Evolutionary conservation across 2,329 filamentous ascomycete genomes (phyloP).

Genomic region (Trichoderma sp.): DNA sequence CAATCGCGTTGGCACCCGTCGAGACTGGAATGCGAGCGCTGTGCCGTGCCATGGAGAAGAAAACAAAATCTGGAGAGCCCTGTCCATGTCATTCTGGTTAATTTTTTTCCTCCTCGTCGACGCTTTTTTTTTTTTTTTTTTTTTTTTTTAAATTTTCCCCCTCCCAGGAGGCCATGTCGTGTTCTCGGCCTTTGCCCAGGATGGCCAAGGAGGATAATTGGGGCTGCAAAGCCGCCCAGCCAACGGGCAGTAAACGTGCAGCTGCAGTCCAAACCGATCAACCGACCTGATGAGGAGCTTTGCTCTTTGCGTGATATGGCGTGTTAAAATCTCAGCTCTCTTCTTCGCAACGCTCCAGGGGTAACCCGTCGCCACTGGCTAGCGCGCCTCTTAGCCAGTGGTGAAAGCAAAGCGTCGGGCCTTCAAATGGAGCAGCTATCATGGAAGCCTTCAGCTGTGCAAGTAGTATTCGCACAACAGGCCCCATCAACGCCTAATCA

Average conservation of each 20-base stretch:
- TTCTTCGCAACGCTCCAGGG: constrained; percentile 7
- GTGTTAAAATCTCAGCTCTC: constrained; percentile 14
- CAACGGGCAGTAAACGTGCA: constrained; percentile 18
- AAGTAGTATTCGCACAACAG: neutral
- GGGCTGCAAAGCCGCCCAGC: constrained; percentile 10
- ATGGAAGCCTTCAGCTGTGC: constrained; percentile 18
- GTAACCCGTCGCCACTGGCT: constrained; percentile 17
- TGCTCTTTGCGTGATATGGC: constrained; percentile 2
- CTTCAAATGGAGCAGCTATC: constrained; percentile 3
- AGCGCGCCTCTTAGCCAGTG: constrained; percentile 1
- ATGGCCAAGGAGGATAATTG: constrained; percentile 1
- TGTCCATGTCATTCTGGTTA: constrained; percentile 1
- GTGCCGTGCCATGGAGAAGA: neutral
- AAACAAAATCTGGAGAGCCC: constrained; percentile 2
- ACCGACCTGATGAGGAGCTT: constrained; percentile 1
- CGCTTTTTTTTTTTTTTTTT: neutral
- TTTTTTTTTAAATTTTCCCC: neutral
- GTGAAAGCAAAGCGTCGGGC: constrained; percentile 2
- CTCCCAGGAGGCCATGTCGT: neutral
- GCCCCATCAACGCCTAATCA: neutral
- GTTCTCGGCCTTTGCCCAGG: constrained; percentile 14
- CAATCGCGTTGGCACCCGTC: neutral
- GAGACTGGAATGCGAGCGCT: neutral
- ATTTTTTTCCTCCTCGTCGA: neutral
- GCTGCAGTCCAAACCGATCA: constrained; percentile 11